Conservation (phyloP, 2,329 filamentous ascomycete genomes). For the Talaromyces sp. region DNA sequence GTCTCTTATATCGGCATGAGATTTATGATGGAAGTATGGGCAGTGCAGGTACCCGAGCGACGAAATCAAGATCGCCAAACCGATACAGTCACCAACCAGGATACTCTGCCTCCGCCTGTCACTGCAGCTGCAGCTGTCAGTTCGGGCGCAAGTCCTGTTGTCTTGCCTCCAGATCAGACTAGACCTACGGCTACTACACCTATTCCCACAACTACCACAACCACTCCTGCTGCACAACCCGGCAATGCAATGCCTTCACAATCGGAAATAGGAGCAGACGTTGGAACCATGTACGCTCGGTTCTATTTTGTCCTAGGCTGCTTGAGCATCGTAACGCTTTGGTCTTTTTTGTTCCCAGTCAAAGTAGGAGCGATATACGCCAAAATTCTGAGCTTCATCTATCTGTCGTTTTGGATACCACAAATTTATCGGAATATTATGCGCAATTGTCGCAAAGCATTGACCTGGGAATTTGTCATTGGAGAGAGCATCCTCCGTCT, state of each 20-base stretch:
- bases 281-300: conserved; percentile 58
- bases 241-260: conserved; percentile 30
- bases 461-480: conserved; percentile 86
- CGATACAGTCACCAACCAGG: conserved; percentile 31
- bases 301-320: conserved; percentile 60
- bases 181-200: conserved; percentile 35
- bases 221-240: conserved; percentile 4
- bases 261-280: conserved; percentile 43
- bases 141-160: conserved; percentile 53
- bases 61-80: conserved; percentile 33
- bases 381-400: conserved; percentile 64
- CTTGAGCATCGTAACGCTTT: conserved; percentile 57
- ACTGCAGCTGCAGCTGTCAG: conserved; percentile 45
- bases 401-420: conserved; percentile 87
- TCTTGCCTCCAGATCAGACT: conserved; percentile 59
- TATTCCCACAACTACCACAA: conserved; percentile 27
- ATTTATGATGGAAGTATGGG: conserved; percentile 66
- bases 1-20: conserved; percentile 62
- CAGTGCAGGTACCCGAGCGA: conserved; percentile 52
- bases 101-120: conserved; percentile 49
- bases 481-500: conserved; percentile 78
- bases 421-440: conserved; percentile 88
- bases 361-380: conserved; percentile 53
- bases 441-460: conserved; percentile 84
- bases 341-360: conserved; percentile 56